These are phyloP conservation scores for Monosporozyma aerobia DNA, from an alignment of 805 yeast species.

Conservation along the genomic window DNA sequence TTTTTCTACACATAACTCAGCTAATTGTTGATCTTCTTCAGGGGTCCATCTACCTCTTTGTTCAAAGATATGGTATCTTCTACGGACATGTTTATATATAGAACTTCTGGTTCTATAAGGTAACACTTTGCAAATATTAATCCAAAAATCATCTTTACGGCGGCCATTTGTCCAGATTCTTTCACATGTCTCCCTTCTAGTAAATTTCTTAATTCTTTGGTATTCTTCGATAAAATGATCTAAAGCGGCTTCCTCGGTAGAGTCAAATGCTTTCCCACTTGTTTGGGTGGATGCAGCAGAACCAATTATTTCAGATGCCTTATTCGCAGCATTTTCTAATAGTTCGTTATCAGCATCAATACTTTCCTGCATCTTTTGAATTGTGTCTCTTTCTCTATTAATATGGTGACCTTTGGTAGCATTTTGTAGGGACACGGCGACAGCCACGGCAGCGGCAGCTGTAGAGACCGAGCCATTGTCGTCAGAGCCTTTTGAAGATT, in stretches of 20 bases:
- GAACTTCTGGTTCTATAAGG: constrained; percentile 85
- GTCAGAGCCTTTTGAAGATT: not conserved
- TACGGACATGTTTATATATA: constrained; percentile 83
- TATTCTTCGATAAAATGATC: constrained; percentile 67
- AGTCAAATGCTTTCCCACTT: constrained; percentile 27
- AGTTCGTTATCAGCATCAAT: constrained; percentile 33
- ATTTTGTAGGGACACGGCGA: not conserved
- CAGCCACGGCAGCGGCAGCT: not conserved
- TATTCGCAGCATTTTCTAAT: constrained; percentile 35
- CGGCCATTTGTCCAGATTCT: constrained; percentile 84
- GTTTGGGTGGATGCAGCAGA: constrained; percentile 25
- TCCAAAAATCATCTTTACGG: constrained; percentile 87
- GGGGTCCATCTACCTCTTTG: constrained; percentile 86
- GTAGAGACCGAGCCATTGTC: not conserved
- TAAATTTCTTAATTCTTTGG: constrained; percentile 50
- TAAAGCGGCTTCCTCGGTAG: constrained; percentile 57
- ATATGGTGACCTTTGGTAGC: not conserved
- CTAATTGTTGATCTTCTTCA: constrained; percentile 66
- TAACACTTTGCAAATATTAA: constrained; percentile 61
- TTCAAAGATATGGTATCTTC: constrained; percentile 80
- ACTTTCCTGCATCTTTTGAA: constrained; percentile 1
- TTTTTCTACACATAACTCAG: constrained; percentile 50
- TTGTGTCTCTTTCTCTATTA: not conserved
- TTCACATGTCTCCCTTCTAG: constrained; percentile 63
- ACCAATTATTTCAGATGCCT: constrained; percentile 32